phyloP scores from a whole-genome alignment of 202 grass and related monocot genomes.

The Panicum hallii region DNA sequence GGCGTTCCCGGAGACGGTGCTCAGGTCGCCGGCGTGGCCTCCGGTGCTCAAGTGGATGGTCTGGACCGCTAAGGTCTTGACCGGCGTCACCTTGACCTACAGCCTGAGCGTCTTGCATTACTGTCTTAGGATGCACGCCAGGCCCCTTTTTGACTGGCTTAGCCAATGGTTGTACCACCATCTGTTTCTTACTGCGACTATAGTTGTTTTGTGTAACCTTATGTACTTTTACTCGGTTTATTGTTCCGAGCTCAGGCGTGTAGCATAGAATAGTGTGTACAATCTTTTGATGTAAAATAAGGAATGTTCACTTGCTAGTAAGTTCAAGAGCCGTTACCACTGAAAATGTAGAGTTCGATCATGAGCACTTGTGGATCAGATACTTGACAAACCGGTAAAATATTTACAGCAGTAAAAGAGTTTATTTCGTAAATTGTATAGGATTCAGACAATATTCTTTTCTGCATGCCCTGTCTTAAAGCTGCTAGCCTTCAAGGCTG shows the following conservation, averaged over 20 bases:
- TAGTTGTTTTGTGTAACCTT: neutral
- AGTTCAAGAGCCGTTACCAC: neutral
- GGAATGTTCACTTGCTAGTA: neutral
- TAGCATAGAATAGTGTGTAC: neutral
- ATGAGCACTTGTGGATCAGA: neutral
- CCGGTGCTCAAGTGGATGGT: neutral
- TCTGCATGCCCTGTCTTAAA: too few relatives aligned
- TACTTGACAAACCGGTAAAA: neutral
- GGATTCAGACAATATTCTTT: too few relatives aligned
- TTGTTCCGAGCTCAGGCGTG: neutral
- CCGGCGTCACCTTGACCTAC: slow-evolving; percentile 5
- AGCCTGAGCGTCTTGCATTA: neutral
- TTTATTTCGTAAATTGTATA: too few relatives aligned
- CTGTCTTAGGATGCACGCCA: neutral
- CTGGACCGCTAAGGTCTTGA: slow-evolving; percentile 33
- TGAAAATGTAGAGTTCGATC: neutral
- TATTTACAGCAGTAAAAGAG: too few relatives aligned
- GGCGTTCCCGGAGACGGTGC: neutral
- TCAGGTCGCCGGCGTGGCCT: neutral
- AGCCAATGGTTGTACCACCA: neutral
- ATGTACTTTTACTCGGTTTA: neutral
- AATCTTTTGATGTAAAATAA: neutral
- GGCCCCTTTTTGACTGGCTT: neutral
- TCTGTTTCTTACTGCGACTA: neutral
- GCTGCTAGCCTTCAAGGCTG: too few relatives aligned